Percentiles rank a stretch among this genome's conserved stretches.
Evolutionary conservation across 192 early-diverging fungal genomes (phyloP).

Genomic region (Umbelopsis ramanniana): DNA sequence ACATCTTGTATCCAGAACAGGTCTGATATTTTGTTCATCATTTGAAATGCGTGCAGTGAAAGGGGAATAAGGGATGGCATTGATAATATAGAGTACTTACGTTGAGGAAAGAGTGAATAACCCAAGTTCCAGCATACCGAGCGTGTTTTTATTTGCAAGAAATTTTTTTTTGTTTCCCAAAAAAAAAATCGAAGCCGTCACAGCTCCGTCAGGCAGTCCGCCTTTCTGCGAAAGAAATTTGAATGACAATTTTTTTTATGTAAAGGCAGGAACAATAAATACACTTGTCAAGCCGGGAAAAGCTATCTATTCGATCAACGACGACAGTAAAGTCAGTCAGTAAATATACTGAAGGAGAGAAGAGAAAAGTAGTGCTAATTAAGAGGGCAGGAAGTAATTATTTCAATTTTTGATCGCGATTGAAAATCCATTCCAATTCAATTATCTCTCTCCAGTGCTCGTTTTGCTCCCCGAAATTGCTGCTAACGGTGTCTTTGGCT

Average conservation of each 20-base stretch:
- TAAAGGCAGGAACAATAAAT: background rate
- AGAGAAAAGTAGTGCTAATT: background rate
- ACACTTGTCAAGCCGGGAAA: background rate
- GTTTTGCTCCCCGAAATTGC: conserved; percentile 30
- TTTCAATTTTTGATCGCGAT: conserved; percentile 37
- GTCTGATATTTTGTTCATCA: conserved; percentile 24
- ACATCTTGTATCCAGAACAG: conserved; percentile 23
- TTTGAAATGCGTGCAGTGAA: conserved; percentile 1
- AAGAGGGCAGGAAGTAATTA: background rate
- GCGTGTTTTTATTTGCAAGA: background rate
- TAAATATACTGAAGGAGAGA: background rate
- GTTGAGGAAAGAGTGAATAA: background rate
- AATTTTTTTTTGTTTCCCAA: conserved; percentile 2
- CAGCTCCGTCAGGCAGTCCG: background rate
- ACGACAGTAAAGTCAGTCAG: background rate
- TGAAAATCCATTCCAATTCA: conserved; percentile 41
- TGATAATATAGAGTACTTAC: background rate
- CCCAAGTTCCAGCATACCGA: background rate
- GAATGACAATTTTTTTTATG: too few species aligned
- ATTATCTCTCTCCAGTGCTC: conserved; percentile 36
- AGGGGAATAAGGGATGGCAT: background rate
- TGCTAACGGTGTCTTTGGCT: conserved; percentile 21
- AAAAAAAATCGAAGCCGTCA: background rate
- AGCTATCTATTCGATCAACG: conserved; percentile 5
- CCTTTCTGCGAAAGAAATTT: too few species aligned